These are phyloP conservation scores for Fusarium sp. DNA, from an alignment of 2,329 filamentous ascomycete species.

Conservation along the genomic window DNA sequence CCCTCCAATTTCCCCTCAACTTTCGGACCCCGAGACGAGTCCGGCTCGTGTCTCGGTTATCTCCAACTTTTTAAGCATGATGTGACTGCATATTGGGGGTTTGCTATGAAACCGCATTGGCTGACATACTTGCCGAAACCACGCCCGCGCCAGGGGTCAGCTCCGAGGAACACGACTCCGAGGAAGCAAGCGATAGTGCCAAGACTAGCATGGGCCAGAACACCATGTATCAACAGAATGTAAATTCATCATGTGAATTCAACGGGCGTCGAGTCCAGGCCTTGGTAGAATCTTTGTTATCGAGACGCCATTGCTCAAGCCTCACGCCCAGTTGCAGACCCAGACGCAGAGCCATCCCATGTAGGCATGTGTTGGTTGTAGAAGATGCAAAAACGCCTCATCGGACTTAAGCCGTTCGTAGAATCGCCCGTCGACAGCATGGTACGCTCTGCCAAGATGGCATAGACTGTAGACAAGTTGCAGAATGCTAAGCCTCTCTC, in stretches of 20 bases:
- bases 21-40: neutral
- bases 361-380: neutral
- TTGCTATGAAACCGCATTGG: neutral
- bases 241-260: neutral
- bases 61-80: neutral
- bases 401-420: neutral
- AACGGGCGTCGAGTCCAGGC: neutral
- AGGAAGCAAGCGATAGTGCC: neutral
- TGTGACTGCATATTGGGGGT: neutral
- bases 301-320: neutral
- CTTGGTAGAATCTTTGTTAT: neutral
- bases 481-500: neutral
- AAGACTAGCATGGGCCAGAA: neutral
- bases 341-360: neutral
- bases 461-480: neutral
- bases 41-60: neutral
- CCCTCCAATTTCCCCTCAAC: neutral
- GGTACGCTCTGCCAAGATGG: neutral
- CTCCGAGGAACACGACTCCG: neutral
- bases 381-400: neutral
- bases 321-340: neutral
- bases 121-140: neutral
- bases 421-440: neutral
- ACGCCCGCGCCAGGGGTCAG: neutral
- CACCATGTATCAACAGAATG: neutral